Evolutionary conservation across 2,329 filamentous ascomycete species (phyloP), one percentile per base, ranked within the genome.

Genomic region (Thermothelomyces thermophilus): DNA sequence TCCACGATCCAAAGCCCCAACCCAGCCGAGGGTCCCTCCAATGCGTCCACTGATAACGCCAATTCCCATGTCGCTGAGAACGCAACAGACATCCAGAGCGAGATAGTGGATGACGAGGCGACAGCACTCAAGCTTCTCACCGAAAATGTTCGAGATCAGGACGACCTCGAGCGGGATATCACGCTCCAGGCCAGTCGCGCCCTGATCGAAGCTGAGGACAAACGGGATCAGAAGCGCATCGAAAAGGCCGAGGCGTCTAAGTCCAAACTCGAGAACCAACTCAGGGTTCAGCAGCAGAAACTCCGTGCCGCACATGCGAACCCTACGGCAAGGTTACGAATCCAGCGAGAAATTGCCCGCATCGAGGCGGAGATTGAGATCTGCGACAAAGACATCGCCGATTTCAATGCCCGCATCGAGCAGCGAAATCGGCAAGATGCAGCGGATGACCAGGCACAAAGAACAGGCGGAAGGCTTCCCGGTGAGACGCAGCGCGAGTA

Each of bases 121-220:
- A 73, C 74, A 45, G 76, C 78, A 17, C 70, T 90, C 24, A 73
- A 75, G 50, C 77, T 77, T 37, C 70, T 90, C 35, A 82, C 84
- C 4, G 78, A 82, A 45, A 76, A 83, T 51, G 81, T 93, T 19
- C 82, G 88, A 50, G 83, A 95, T 61, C 91, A 97, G 66, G 84
- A 90, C 70, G 90, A 96, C 52, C 71, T 97, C 17, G 91, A 96
- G 67, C 79, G 89, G 54, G 90, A 95, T 62, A 94, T 97, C 56
- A 79, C 79, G 1, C 64, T 74, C 14, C 76, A 84, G 57, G 82
- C 80, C 3, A 82, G 76, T 48, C 70, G 75, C 16, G 77, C 75
- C 0, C 65, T 84, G 48, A 76, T 77, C 39, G 79, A 83, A 48
- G 75, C 75, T 35, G 82, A 85, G 54, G 80, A 84, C 58, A 78